phyloP scores from a whole-genome alignment of 371 early-diverging fungal genomes.

The Mortierella sp. region DNA sequence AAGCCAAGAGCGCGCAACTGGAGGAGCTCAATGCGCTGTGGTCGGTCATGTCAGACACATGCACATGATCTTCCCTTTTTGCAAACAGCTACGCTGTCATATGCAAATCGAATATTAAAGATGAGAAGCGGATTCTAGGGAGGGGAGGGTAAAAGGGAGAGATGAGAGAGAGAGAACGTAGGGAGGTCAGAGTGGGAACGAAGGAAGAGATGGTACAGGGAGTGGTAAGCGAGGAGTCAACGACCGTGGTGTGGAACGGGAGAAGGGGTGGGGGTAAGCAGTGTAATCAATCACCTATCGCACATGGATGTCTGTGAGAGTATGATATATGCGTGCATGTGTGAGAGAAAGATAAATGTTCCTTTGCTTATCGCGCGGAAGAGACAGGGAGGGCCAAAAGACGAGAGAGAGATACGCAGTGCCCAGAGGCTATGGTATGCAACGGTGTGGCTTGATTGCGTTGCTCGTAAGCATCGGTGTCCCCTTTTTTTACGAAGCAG shows the following conservation, averaged over 20 bases:
- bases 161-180: constrained; percentile 4
- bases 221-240: not conserved
- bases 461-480: not conserved
- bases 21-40: too few relatives aligned
- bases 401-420: constrained; percentile 5
- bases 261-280: not conserved
- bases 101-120: not conserved
- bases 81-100: too few relatives aligned
- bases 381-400: constrained; percentile 1
- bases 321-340: not conserved
- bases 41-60: too few relatives aligned
- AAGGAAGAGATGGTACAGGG: not conserved
- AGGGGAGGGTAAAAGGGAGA: not conserved
- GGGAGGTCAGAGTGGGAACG: not conserved
- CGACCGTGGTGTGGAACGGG: constrained; percentile 20
- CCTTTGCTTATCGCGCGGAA: constrained; percentile 20
- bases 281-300: constrained; percentile 18
- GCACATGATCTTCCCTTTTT: too few relatives aligned
- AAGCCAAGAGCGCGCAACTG: too few relatives aligned
- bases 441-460: not conserved
- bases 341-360: constrained; percentile 1
- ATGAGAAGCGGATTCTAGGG: too few relatives aligned
- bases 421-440: constrained; percentile 2
- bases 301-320: not conserved
- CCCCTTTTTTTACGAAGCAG: too few relatives aligned